Conservation (phyloP, 305 asterid species). For the Lippia alba region DNA sequence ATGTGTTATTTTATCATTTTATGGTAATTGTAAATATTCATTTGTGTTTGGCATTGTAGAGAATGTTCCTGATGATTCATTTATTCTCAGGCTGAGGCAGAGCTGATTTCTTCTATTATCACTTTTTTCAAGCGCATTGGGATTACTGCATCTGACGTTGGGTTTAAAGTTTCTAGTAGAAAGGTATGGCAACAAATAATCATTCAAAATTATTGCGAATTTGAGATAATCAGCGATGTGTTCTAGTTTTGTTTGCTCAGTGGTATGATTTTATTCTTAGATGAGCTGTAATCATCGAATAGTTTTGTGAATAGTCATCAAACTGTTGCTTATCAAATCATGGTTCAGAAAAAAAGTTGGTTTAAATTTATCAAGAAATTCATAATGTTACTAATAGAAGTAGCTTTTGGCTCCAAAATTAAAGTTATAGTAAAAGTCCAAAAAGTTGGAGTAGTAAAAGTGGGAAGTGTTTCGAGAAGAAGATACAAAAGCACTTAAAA, state of each 20-base stretch:
- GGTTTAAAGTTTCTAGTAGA: constrained; percentile 91
- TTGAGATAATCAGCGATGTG: not conserved
- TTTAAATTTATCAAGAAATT: not conserved
- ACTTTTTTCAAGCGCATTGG: constrained; percentile 97
- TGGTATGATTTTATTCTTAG: not conserved
- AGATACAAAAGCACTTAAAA: too few species aligned
- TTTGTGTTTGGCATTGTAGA: constrained; percentile 23
- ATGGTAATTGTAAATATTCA: constrained; percentile 14
- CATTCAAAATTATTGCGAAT: constrained; percentile 8
- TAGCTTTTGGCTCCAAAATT: not conserved
- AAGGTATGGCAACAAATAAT: constrained; percentile 59
- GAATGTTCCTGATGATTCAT: constrained; percentile 27
- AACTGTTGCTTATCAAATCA: not conserved
- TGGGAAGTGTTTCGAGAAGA: too few species aligned
- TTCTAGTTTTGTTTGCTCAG: constrained; percentile 14
- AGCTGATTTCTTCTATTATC: constrained; percentile 83
- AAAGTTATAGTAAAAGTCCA: too few species aligned
- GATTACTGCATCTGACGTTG: constrained; percentile 91
- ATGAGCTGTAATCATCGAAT: too few species aligned
- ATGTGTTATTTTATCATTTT: not conserved
- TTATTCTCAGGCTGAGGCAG: constrained; percentile 87
- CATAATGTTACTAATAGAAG: not conserved
- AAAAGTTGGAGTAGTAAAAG: too few species aligned
- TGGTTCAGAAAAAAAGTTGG: constrained; percentile 5
- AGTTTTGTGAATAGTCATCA: not conserved